Evolutionary conservation across 371 early-diverging fungal genomes (phyloP).

Genomic region (Syncephalastrum contaminatum): DNA sequence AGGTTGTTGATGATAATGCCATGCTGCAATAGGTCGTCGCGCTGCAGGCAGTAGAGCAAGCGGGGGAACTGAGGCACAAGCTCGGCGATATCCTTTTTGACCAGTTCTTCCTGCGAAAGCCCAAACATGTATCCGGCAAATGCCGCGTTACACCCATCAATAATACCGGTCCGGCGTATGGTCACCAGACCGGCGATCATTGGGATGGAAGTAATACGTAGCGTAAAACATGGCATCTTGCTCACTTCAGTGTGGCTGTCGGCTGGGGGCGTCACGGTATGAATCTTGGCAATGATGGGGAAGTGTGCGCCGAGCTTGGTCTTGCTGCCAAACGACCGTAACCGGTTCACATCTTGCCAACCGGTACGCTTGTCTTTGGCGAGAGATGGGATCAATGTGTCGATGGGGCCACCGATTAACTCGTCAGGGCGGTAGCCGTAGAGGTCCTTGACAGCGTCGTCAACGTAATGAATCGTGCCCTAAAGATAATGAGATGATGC

Average conservation of each 20-base stretch:
- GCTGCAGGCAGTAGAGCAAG: conserved; percentile 40
- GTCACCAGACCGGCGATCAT: conserved; percentile 72
- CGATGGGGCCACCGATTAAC: conserved; percentile 42
- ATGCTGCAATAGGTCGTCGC: conserved; percentile 32
- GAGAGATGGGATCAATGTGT: conserved; percentile 43
- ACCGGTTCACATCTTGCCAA: conserved; percentile 39
- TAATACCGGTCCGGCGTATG: conserved; percentile 47
- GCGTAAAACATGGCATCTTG: conserved; percentile 14
- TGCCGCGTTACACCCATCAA: conserved; percentile 63
- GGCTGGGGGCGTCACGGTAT: conserved; percentile 19
- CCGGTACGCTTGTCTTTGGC: conserved; percentile 2
- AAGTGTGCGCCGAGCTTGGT: conserved; percentile 58
- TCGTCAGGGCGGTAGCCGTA: conserved; percentile 55
- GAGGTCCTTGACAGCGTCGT: conserved; percentile 52
- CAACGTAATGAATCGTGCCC: conserved; percentile 54
- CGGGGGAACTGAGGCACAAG: conserved; percentile 63
- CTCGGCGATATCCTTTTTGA: conserved; percentile 47
- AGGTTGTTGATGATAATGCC: conserved; percentile 40
- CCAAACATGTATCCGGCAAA: conserved; percentile 73
- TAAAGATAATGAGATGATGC: conserved; percentile 9
- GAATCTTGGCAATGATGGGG: conserved; percentile 58
- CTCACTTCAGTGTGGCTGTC: conserved; percentile 19
- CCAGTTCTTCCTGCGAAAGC: conserved; percentile 53
- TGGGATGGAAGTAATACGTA: conserved; percentile 67
- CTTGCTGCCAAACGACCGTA: conserved; percentile 60